Percentiles rank a stretch among this genome's conserved stretches.
Evolutionary conservation across 768 basidiomycete genomes (phyloP).

Genomic region (Trametes meyenii): DNA sequence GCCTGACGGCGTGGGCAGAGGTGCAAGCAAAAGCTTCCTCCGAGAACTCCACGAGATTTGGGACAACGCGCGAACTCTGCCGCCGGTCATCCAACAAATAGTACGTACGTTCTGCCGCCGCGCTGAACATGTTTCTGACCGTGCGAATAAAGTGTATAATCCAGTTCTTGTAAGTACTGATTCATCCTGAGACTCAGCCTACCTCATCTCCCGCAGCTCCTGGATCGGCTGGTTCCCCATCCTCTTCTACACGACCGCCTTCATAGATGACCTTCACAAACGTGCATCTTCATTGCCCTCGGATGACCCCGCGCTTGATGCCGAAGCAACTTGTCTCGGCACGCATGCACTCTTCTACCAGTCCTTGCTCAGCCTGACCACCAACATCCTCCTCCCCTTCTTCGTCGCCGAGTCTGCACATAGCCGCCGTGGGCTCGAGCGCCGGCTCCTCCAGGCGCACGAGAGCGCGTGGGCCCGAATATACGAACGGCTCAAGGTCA

Average conservation of each 20-base stretch:
- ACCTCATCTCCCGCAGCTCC: constrained; percentile 45
- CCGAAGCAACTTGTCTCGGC: constrained; percentile 80
- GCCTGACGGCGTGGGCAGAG: constrained; percentile 22
- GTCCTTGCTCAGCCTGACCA: constrained; percentile 64
- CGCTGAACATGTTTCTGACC: not conserved
- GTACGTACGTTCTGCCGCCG: constrained; percentile 47
- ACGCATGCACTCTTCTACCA: constrained; percentile 83
- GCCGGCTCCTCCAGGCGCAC: constrained; percentile 14
- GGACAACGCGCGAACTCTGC: constrained; percentile 68
- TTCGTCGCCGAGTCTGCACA: constrained; percentile 44
- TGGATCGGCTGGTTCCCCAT: constrained; percentile 95
- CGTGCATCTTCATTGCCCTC: constrained; percentile 39
- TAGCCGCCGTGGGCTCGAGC: constrained; percentile 23
- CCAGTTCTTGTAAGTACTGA: constrained; percentile 74
- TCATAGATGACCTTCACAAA: constrained; percentile 87
- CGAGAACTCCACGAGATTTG: constrained; percentile 69
- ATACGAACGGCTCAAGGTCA: constrained; percentile 51
- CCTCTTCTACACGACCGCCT: constrained; percentile 85
- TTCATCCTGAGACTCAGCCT: not conserved
- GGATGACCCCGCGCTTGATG: constrained; percentile 42
- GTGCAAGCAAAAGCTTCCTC: constrained; percentile 37
- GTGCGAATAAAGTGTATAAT: constrained; percentile 59
- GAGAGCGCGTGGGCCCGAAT: constrained; percentile 24
- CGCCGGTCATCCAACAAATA: constrained; percentile 76
- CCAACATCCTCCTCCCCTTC: constrained; percentile 72